Evolutionary conservation across 1,284 basidiomycete species (phyloP).

Genomic region (Anthracocystis setariae): DNA sequence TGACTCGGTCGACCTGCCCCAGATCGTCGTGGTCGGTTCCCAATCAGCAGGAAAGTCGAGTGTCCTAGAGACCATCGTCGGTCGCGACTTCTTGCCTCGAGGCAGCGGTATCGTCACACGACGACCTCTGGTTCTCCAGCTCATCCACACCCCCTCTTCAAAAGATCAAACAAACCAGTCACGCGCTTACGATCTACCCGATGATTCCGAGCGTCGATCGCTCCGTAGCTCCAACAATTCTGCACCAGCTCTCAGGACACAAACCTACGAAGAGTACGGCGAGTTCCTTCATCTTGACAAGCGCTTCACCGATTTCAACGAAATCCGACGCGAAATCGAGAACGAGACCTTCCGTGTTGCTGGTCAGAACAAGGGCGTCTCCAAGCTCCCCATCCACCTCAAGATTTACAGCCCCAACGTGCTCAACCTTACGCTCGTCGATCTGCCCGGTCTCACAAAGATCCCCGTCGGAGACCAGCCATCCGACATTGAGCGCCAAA

Average conservation of each 20-base stretch:
- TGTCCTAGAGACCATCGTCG: conserved; percentile 78
- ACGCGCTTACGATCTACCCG: conserved; percentile 31
- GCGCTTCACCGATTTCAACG: conserved; percentile 91
- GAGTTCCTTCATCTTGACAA: conserved; percentile 97
- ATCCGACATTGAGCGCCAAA: conserved; percentile 94
- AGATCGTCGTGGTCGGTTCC: conserved; percentile 70
- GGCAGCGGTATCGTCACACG: conserved; percentile 94
- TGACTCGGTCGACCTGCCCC: conserved; percentile 72
- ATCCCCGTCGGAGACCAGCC: conserved; percentile 73
- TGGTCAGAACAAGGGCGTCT: conserved; percentile 98
- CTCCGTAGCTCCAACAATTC: conserved; percentile 24
- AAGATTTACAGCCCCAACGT: conserved; percentile 96
- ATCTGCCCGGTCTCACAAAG: conserved; percentile 94
- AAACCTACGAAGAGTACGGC: conserved; percentile 79
- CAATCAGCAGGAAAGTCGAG: conserved; percentile 73
- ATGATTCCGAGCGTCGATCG: conserved; percentile 28
- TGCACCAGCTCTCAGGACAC: conserved; percentile 19
- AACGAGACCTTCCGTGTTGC: conserved; percentile 97
- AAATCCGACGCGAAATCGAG: conserved; percentile 95
- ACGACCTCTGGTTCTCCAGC: conserved; percentile 90
- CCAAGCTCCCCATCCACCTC: conserved; percentile 91
- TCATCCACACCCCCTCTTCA: conserved; percentile 77
- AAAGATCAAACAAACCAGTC: conserved; percentile 64
- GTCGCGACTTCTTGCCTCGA: conserved; percentile 87
- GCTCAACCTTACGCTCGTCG: conserved; percentile 92